Evolutionary conservation across 768 basidiomycete genomes (phyloP).

Genomic region (Ramaria sp.): DNA sequence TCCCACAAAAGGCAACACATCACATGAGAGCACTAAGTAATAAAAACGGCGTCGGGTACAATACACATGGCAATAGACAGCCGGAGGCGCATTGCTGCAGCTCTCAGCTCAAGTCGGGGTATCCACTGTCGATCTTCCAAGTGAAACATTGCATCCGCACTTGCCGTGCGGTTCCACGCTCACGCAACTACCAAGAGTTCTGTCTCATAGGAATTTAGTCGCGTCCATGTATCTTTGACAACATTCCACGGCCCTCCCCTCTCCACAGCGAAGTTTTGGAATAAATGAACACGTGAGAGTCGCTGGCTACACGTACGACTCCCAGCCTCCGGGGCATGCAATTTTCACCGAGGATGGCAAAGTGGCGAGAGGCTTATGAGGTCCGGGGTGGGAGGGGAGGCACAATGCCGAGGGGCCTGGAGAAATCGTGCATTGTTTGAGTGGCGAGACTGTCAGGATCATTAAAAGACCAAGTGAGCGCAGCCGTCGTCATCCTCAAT

Average conservation of each 20-base stretch:
- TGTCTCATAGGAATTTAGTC: conserved; percentile 91
- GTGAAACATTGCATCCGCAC: conserved; percentile 1
- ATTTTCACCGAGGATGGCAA: conserved; percentile 67
- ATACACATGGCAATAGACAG: too few relatives aligned
- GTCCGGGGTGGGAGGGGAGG: conserved; percentile 62
- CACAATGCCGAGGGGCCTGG: conserved; percentile 71
- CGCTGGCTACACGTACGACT: conserved; percentile 88
- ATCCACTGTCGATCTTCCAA: too few relatives aligned
- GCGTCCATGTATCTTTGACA: conserved; percentile 90
- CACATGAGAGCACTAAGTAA: too few relatives aligned
- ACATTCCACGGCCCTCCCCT: conserved; percentile 68
- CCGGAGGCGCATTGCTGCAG: too few relatives aligned
- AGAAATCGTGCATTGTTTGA: conserved; percentile 69
- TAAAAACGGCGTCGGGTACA: too few relatives aligned
- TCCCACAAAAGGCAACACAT: too few relatives aligned
- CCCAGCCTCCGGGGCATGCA: conserved; percentile 62
- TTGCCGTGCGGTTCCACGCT: not conserved
- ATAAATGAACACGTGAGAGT: conserved; percentile 90
- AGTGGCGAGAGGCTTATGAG: conserved; percentile 57
- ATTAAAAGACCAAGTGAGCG: conserved; percentile 56
- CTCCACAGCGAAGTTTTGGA: conserved; percentile 71
- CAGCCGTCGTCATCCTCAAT: not conserved
- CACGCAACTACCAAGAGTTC: conserved; percentile 42
- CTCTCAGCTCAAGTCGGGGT: too few relatives aligned
- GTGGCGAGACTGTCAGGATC: conserved; percentile 84